Evolutionary conservation across 2,329 filamentous ascomycete genomes (phyloP).

Genomic region (Botrytis cinerea): DNA sequence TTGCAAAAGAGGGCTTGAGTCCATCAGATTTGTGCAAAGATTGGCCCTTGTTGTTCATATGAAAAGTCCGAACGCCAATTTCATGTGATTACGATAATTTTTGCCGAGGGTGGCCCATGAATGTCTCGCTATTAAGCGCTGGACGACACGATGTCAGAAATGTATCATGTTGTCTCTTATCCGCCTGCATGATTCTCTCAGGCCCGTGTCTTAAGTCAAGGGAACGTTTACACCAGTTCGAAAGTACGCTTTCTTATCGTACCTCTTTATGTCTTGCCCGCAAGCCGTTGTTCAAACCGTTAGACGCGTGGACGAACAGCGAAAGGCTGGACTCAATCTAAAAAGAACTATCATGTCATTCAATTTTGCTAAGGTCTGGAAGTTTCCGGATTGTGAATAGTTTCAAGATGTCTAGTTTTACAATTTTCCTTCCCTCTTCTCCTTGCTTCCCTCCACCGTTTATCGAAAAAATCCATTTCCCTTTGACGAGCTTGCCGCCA

Average conservation of each 20-base stretch:
- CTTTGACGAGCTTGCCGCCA: slow-evolving; percentile 10
- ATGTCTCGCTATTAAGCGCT: slow-evolving; percentile 17
- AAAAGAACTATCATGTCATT: not conserved
- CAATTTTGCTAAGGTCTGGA: not conserved
- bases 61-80: not conserved
- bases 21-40: not conserved
- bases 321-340: slow-evolving; percentile 2
- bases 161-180: not conserved
- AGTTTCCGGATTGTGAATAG: not conserved
- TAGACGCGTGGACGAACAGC: not conserved
- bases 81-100: not conserved
- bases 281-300: not conserved
- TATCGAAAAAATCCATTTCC: not conserved
- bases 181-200: slow-evolving; percentile 4
- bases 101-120: slow-evolving; percentile 9
- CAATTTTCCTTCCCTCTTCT: not conserved
- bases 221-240: not conserved
- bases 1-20: slow-evolving; percentile 1
- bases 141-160: not conserved
- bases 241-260: not conserved
- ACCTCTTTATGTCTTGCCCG: not conserved
- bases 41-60: slow-evolving; percentile 1
- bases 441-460: not conserved
- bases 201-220: slow-evolving; percentile 4
- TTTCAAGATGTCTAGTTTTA: not conserved